Base-by-base conservation (phyloP, 129 eudicot genomes). In the Scalesia atractyloides region DNA sequence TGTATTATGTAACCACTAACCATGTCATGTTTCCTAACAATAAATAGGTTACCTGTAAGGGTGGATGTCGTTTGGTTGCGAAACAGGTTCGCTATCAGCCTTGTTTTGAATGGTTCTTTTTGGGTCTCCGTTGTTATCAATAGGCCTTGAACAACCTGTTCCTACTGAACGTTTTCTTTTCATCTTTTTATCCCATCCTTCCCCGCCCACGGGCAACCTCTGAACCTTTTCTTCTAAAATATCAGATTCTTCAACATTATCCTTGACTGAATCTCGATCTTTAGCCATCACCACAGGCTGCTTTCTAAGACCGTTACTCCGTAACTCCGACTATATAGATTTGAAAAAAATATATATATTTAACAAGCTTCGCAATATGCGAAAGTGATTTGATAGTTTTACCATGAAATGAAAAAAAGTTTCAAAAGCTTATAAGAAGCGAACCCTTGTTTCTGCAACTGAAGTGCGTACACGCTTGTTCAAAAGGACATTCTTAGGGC, bases 101-200 rank as follows among this genome's bases (percentile, higher is more conserved):
- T 87, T 92, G 58, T 80, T 82, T 68, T 81, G 87, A 66, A 80
- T 44, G 41, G 69, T 19, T 76, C 96, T 76, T 82, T 91, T 91
- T 10, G 69, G 72, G 26, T 91, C 96, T 56, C 84, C 86, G 50
- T 84, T 95, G 79, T 68, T 76, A 58, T 87, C 97, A 19, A 73
- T 54, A 61, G 97, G 75, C 75, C 94, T 84, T 71, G 90, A 64
- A 16, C 75, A 72, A 58, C 67, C 91, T 11, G 78, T 73, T 53
- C 97, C 90, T 54, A 86, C 91, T 24, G 97, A 89, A 62, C 96
- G 96, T 73, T 89, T 92, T 79, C 91, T 83, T 76, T 92, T 92
- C 91, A 88, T 92, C 70, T 85, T 92, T 76, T 83, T 92, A 75
- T 92, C 97, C 97, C 97, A 92, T 24, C 96, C 86, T 74, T 92